Percentiles rank a stretch among this genome's conserved stretches.
phyloP scores from a whole-genome alignment of 2,329 filamentous ascomycete genomes.

The Metarhizium anisopliae region DNA sequence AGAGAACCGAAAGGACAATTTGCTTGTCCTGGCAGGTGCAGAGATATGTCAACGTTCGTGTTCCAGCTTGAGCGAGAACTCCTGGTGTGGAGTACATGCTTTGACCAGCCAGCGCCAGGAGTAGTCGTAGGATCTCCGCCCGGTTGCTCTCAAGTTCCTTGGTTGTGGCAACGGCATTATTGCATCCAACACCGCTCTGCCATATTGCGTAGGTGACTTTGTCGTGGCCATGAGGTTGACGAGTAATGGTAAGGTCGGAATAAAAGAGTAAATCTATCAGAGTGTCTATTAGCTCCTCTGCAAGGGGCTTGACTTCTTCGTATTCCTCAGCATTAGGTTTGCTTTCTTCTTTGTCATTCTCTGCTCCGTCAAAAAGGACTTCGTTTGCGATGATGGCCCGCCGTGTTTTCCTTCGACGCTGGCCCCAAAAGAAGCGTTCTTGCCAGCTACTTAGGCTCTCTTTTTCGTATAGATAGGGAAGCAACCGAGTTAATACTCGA shows the following conservation, averaged over 20 bases:
- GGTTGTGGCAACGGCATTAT: constrained; percentile 76
- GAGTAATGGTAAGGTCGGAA: constrained; percentile 77
- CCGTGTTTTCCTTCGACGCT: constrained; percentile 62
- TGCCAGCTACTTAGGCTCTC: constrained; percentile 81
- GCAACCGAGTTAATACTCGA: constrained; percentile 75
- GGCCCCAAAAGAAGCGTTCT: constrained; percentile 84
- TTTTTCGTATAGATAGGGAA: constrained; percentile 88
- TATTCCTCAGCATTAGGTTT: constrained; percentile 51
- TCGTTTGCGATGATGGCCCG: constrained; percentile 59
- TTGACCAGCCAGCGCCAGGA: constrained; percentile 79
- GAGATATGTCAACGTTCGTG: constrained; percentile 79
- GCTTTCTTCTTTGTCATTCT: constrained; percentile 41
- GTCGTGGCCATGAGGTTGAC: constrained; percentile 57
- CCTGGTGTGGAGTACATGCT: constrained; percentile 87
- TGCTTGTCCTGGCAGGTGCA: constrained; percentile 86
- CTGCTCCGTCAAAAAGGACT: constrained; percentile 74
- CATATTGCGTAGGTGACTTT: constrained; percentile 93
- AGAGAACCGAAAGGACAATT: constrained; percentile 78
- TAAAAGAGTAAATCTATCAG: constrained; percentile 87
- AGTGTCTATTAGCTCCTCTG: constrained; percentile 86
- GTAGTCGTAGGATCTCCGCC: constrained; percentile 76
- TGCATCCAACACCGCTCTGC: constrained; percentile 96
- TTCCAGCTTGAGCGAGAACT: constrained; percentile 70
- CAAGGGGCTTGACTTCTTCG: constrained; percentile 77
- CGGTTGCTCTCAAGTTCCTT: constrained; percentile 91